Evolutionary conservation across 148 eudicot genomes (phyloP).

Genomic region (Fallopia convolvulus): DNA sequence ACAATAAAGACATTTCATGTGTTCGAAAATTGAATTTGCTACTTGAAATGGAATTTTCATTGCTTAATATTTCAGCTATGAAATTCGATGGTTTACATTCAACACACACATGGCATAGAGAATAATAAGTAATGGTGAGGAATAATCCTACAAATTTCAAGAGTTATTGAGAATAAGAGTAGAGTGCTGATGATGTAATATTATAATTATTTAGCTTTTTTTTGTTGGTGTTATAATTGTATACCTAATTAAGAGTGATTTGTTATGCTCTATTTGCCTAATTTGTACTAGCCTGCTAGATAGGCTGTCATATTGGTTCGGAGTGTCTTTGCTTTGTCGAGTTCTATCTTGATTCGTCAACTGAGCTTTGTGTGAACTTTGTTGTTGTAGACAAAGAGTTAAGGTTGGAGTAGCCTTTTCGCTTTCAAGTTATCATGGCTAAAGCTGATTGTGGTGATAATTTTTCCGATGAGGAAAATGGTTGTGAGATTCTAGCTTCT

Average conservation of each 20-base stretch:
- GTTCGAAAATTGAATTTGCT: neutral
- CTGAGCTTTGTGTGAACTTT: neutral
- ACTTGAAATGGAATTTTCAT: neutral
- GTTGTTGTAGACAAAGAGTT: neutral
- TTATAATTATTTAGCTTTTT: too few relatives aligned
- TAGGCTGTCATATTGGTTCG: neutral
- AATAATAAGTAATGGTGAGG: neutral
- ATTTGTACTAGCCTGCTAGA: neutral
- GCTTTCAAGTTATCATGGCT: slow-evolving; percentile 18
- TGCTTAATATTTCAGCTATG: slow-evolving; percentile 6
- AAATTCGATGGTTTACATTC: neutral
- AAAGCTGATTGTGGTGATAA: slow-evolving; percentile 11
- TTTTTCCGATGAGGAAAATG: slow-evolving; percentile 12
- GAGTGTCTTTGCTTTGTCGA: neutral
- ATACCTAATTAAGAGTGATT: neutral
- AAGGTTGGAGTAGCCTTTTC: neutral
- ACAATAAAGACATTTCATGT: neutral
- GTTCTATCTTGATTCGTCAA: neutral
- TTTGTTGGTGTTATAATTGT: neutral
- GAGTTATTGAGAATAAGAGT: neutral
- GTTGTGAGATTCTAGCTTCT: slow-evolving; percentile 24
- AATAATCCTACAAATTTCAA: neutral
- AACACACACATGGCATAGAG: neutral
- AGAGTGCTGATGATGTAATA: neutral
- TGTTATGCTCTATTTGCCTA: neutral